Base-by-base conservation (phyloP, 345 rosid species). In the Hypericum perforatum region DNA sequence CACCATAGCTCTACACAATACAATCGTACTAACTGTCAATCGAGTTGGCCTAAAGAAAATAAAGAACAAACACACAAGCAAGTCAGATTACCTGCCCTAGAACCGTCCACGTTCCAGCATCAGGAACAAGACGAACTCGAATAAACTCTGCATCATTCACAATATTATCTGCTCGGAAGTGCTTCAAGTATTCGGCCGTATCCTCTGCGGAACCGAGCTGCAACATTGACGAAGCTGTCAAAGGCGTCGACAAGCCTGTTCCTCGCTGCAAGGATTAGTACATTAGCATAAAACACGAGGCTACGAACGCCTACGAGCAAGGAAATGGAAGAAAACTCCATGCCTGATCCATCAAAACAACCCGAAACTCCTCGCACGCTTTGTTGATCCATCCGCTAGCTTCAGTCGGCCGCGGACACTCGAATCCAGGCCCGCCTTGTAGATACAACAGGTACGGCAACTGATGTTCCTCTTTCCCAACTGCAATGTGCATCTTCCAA, bases 341-440 rank as follows among this genome's bases (percentile, higher is more conserved):
- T 76, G 71, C 98, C 90, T 92, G 95, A 63, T 92, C 96, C 76
- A 92, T 81, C 76, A 92, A 77, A 37, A 92, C 70, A 45, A 92
- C 79, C 7, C 94, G 95, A 69, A 81, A 92, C 53, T 85, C 96
- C 69, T 85, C 94, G 10, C 96, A 87, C 2, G 84, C 94, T 74
- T 80, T 77, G 49, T 74, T 78, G 9, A 87, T 71, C 95, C 95
- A 92, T 16, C 94, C 98, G 46, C 94, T 65, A 15, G 79, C 74
- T 66, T 87, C 95, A 58, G 83, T 81, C n/a, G 95, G 96, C 43
- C 94, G 67, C 16, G 82, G 82, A 54, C 89, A 66, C 70, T 92
- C 98, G 57, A 79, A 85, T 47, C 98, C 98, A 12, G 98, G 98
- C 39, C 98, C 98, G 37, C 96, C 98, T 62, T 92, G 96, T 61